Evolutionary conservation across 352 stramenopile genomes (phyloP), one percentile per base, ranked within the genome.

Genomic region (Globisporangium orthogonon): DNA sequence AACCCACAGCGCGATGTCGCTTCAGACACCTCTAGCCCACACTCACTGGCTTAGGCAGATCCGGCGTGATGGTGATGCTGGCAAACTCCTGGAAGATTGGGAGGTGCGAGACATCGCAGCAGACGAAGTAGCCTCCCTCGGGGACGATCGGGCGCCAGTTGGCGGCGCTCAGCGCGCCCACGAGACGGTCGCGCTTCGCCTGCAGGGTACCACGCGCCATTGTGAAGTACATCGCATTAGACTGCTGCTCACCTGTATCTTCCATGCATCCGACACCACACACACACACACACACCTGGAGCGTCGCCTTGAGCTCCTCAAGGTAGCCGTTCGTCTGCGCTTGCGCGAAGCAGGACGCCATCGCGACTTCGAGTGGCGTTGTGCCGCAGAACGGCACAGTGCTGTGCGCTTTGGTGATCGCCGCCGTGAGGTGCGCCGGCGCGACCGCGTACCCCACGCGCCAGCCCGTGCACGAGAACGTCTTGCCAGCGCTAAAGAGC

Each of bases 51-150:
- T 83, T 84, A 1, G 73, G 69, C 2, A 89, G 70, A 29, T 79
- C 64, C 7, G 73, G 45, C 1, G 69, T 74, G 49, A 86, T 69
- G 53, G 79, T 44, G 45, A 87, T 77, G 54, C 73, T 55, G 11
- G 66, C 65, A 48, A 92, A 91, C 57, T 92, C 79, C 14, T 89
- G 62, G 70, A 89, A 89, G 56, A 85, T 78, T 10, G 74, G 71
- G 46, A 91, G 66, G 31, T 74, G 63, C 13, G 80, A 73, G 14
- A 92, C 81, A 61, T 95, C 85, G 65, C 83, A 93, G 63, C 81
- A 91, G 33, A 99, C 87, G 60, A 99, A 98, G 74, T 98, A 98
- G 35, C 95, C 96, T 4, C 96, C 95, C 50, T 97, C 71, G 0
- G 95, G 94, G 0, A 97, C 77, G 46, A 97, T 97, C 7, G 90